These are phyloP conservation scores for Agaricus bisporus DNA, from an alignment of 768 basidiomycete genomes.

Conservation along the genomic window DNA sequence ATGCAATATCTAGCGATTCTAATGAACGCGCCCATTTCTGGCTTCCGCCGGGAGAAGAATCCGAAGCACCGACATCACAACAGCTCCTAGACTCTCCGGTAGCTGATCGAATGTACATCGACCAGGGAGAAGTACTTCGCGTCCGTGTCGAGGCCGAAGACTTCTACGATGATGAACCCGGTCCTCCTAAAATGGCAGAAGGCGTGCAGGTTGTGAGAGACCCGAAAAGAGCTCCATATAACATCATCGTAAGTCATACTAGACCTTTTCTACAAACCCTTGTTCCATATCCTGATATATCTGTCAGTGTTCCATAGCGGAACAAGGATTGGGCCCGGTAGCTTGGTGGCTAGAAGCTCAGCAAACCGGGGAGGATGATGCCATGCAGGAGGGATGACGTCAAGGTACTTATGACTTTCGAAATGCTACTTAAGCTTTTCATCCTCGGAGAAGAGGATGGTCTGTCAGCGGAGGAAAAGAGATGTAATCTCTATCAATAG, in stretches of 20 bases:
- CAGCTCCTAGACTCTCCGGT: conserved; percentile 67
- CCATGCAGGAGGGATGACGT: conserved; percentile 37
- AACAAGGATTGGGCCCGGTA: conserved; percentile 74
- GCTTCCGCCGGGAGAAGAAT: conserved; percentile 45
- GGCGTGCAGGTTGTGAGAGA: conserved; percentile 53
- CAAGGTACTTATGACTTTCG: neutral
- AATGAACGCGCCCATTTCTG: conserved; percentile 84
- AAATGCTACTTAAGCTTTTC: neutral
- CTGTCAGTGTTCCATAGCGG: conserved; percentile 69
- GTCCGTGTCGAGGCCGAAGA: conserved; percentile 78
- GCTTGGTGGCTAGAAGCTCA: conserved; percentile 66
- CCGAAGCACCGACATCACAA: conserved; percentile 43
- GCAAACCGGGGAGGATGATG: conserved; percentile 31
- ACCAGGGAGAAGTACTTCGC: conserved; percentile 68
- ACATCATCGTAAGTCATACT: conserved; percentile 47
- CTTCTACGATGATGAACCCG: conserved; percentile 83
- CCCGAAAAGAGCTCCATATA: conserved; percentile 56
- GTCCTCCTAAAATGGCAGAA: conserved; percentile 70
- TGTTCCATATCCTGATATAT: neutral
- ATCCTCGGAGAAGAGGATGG: neutral
- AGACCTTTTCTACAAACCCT: neutral
- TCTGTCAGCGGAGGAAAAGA: neutral
- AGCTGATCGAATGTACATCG: conserved; percentile 73
- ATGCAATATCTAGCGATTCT: conserved; percentile 47
- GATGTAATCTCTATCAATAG: neutral